Evolutionary conservation across 768 basidiomycete genomes (phyloP).

Genomic region (Phanerochaete sordida): DNA sequence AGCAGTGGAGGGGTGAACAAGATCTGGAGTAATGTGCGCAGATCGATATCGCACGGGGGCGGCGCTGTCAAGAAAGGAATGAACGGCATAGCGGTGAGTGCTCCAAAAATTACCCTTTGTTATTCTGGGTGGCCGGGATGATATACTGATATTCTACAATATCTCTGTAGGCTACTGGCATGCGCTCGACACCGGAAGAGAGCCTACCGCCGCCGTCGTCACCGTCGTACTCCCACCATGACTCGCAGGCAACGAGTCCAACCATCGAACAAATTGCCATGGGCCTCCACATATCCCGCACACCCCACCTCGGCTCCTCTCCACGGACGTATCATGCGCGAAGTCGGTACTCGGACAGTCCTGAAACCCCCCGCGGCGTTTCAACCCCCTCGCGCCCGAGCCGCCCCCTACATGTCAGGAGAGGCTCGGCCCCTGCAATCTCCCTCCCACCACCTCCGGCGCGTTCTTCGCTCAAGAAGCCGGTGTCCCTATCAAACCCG

Average conservation of each 20-base stretch:
- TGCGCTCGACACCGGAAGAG: constrained; percentile 26
- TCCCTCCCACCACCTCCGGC: constrained; percentile 44
- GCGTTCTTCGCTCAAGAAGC: constrained; percentile 65
- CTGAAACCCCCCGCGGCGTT: constrained; percentile 1
- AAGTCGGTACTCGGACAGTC: constrained; percentile 1
- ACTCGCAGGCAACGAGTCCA: constrained; percentile 40
- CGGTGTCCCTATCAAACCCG: constrained; percentile 30
- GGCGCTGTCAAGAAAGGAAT: constrained; percentile 8
- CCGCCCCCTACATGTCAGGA: constrained; percentile 5
- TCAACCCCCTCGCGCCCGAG: constrained; percentile 13
- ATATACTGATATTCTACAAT: not conserved
- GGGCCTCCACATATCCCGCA: constrained; percentile 75
- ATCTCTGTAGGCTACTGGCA: constrained; percentile 13
- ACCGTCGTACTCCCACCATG: constrained; percentile 32
- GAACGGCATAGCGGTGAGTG: constrained; percentile 8
- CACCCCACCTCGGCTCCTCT: constrained; percentile 62
- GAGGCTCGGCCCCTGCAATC: constrained; percentile 12
- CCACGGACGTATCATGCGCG: constrained; percentile 1
- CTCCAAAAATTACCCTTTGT: not conserved
- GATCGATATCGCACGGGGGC: constrained; percentile 10
- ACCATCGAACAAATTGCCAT: constrained; percentile 77
- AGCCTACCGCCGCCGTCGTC: constrained; percentile 15
- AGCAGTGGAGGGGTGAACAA: constrained; percentile 6
- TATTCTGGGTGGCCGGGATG: not conserved
- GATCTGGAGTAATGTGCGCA: constrained; percentile 11